Evolutionary conservation across 495 filamentous ascomycete genomes (phyloP), one percentile per base, ranked within the genome.

Genomic region (Cairneyella variabilis): DNA sequence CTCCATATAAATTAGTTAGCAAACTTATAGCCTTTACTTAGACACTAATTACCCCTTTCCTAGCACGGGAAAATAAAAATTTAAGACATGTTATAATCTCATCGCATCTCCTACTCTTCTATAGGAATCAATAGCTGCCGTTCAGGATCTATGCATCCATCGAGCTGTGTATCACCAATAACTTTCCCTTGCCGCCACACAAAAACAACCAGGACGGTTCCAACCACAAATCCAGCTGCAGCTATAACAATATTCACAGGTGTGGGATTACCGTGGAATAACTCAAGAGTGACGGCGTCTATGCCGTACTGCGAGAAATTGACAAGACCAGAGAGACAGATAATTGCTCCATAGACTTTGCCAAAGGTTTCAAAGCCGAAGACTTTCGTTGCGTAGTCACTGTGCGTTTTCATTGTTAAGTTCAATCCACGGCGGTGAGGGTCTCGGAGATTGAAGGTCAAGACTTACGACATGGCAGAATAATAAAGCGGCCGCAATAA

Each of bases 291-390:
- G 44, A 93, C 56, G 49, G 82, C 82, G 65, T 97, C 93, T 28
- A 97, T 70, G 0, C 77, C 90, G 9, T 83, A 82, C 72, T 97
- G 93, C n/a, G 76, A 79, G 58, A 97, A 91, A 66, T 95, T 96
- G 43, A 91, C 75, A 11, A 97, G 59, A 3, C 92, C 92, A 1
- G 90, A 83, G 3, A 93, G 65, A 64, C 90, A 96, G 55, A 97
- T 97, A 51, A 96, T 84, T 7, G 90, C 76, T n/a, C 92, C 92
- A 65, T 97, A 97, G 21, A 97, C 89, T 51, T 86, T 95, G 25
- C 92, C 92, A 57, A 97, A 97, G 0, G 91, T 96, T 56, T 80
- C 82, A 69, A 96, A 96, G 8, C 92, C 92, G 65, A 97, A 97
- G 21, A 97, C 92, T 69, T 96, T 96, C 21, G 90, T 90, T 42